phyloP scores from a whole-genome alignment of 2,329 filamentous ascomycete species.

The Paraphoma chrysanthemicola region DNA sequence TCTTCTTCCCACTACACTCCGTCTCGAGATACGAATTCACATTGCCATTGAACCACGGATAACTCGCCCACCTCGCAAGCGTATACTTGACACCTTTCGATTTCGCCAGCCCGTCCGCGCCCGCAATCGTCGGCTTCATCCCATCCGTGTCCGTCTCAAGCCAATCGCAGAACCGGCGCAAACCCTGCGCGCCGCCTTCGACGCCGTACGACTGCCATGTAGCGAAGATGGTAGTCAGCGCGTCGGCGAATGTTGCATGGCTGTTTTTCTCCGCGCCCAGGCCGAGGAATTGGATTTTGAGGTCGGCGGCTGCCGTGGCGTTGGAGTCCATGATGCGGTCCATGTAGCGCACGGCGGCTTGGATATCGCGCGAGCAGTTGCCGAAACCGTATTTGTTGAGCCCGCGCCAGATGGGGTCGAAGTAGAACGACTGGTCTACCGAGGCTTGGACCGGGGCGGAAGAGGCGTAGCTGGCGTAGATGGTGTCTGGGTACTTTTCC shows the following conservation, averaged over 20 bases:
- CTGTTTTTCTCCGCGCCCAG: constrained; percentile 52
- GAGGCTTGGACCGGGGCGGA: constrained; percentile 54
- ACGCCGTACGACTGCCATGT: constrained; percentile 55
- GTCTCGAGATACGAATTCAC: constrained; percentile 51
- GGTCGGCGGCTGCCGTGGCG: constrained; percentile 40
- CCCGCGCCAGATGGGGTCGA: constrained; percentile 57
- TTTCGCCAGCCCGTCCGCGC: constrained; percentile 51
- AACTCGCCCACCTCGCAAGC: constrained; percentile 52
- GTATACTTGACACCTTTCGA: constrained; percentile 50
- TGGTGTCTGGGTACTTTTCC: constrained; percentile 47
- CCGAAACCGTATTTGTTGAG: constrained; percentile 51
- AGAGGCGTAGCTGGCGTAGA: constrained; percentile 46
- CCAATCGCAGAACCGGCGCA: constrained; percentile 56
- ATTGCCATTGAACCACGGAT: constrained; percentile 44
- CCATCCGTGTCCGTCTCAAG: constrained; percentile 52
- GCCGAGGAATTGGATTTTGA: constrained; percentile 60
- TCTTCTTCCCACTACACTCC: constrained; percentile 48
- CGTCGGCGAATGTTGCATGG: constrained; percentile 57
- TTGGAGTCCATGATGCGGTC: constrained; percentile 53
- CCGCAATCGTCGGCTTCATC: constrained; percentile 42
- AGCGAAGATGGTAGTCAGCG: constrained; percentile 49
- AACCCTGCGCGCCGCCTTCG: constrained; percentile 38
- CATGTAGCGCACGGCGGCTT: constrained; percentile 57
- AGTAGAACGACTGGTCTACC: constrained; percentile 60
- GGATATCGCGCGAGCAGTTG: constrained; percentile 60